Base-by-base conservation (phyloP, 176 grass and related monocot species). In the Sorghum bicolor region DNA sequence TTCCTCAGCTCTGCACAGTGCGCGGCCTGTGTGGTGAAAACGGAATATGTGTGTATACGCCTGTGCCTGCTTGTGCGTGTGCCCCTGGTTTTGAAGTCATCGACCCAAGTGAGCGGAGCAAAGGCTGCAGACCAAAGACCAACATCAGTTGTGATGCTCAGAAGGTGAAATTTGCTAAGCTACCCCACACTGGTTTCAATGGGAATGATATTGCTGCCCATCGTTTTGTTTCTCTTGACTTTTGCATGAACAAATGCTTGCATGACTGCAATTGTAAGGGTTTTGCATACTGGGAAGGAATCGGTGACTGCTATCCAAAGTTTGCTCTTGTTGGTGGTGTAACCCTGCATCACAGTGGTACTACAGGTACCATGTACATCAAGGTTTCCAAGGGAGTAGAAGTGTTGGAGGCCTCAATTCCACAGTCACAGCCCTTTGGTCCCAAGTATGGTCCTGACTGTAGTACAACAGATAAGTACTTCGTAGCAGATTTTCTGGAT, bases 21-120 rank as follows among this genome's bases (percentile, higher is more conserved):
- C 74, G 67, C 17, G 78, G 81, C 7, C 8, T 89, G 10, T 96
- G 94, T 17, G 94, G 94, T 26, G 82, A 22, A 13, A 89, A 96
- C 20, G 91, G 88, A 67, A 71, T 96, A 57, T 96, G 91, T 30
- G 77, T 84, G 2, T 73, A 96, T 43, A 85, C 44, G 0, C 86
- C 85, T 10, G 76, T 20, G 16, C 72, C 75, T 13, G 53, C 60
- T 13, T 94, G 92, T 64, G 77, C 47, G 3, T 91, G 92, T 64
- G 36, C 83, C 38, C 89, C 83, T 70, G 78, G 78, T 67, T 78
- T 82, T 37, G 71, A 91, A 45, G 43, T 85, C 8, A 32, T 74
- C 6, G 87, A 94, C 13, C 74, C 65, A 82, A 89, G 22, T 70
- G 71, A 36, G 16, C 37, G 87, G 84, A 79, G 83, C 58, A 72